Evolutionary conservation across 768 basidiomycete genomes (phyloP).

Genomic region (Naematelia encephala): DNA sequence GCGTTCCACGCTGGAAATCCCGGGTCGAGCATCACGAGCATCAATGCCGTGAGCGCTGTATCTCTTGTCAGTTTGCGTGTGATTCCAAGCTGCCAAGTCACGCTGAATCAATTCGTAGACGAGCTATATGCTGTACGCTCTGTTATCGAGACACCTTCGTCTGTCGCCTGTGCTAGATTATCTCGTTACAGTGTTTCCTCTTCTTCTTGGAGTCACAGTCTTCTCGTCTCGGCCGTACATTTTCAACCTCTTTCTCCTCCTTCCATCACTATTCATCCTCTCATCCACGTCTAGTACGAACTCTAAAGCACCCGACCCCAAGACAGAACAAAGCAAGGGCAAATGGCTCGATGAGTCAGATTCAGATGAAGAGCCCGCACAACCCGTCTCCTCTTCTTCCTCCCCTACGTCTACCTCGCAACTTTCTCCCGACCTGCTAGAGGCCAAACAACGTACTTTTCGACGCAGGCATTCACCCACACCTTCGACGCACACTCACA

Average conservation of each 20-base stretch:
- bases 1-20: constrained; percentile 71
- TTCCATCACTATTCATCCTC: constrained; percentile 4
- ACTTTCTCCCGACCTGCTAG: constrained; percentile 10
- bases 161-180: constrained; percentile 56
- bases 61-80: constrained; percentile 62
- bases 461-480: constrained; percentile 28
- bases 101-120: too few species aligned
- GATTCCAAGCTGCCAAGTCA: too few species aligned
- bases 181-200: constrained; percentile 65
- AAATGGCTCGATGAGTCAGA: constrained; percentile 46
- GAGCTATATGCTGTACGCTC: constrained; percentile 65
- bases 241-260: constrained; percentile 53
- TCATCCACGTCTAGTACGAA: neutral
- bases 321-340: constrained; percentile 18
- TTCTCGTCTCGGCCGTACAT: constrained; percentile 61
- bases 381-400: constrained; percentile 14
- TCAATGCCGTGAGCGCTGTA: constrained; percentile 66
- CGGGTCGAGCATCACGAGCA: constrained; percentile 66
- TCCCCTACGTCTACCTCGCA: constrained; percentile 3
- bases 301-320: too few species aligned
- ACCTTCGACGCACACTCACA: constrained; percentile 22
- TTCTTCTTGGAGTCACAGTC: constrained; percentile 77
- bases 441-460: constrained; percentile 4
- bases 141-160: constrained; percentile 1
- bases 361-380: constrained; percentile 41